Evolutionary conservation across 2,329 filamentous ascomycete genomes (phyloP).

Genomic region (Alternaria arborescens): DNA sequence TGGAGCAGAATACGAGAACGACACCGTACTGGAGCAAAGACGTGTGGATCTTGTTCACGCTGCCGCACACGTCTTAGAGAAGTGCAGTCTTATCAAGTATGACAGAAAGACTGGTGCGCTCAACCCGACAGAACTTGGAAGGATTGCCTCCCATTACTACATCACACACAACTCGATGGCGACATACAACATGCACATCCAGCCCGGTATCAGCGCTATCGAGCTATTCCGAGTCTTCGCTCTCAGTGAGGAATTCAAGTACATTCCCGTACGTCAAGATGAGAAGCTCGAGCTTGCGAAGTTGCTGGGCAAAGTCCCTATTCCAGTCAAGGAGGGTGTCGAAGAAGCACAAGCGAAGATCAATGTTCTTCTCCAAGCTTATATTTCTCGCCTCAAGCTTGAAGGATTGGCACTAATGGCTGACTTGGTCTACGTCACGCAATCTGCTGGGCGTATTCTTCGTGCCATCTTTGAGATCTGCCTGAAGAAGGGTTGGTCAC

Average conservation of each 20-base stretch:
- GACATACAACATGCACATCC: constrained; percentile 94
- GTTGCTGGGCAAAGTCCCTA: constrained; percentile 85
- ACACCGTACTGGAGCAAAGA: constrained; percentile 91
- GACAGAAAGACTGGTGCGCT: constrained; percentile 91
- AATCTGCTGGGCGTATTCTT: constrained; percentile 94
- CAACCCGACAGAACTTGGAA: constrained; percentile 90
- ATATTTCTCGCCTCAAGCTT: constrained; percentile 92
- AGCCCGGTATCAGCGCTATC: constrained; percentile 90
- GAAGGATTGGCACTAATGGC: constrained; percentile 97
- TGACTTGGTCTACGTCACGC: constrained; percentile 97
- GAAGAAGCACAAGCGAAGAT: constrained; percentile 98
- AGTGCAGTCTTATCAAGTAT: constrained; percentile 89
- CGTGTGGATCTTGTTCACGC: constrained; percentile 97
- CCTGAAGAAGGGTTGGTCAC: constrained; percentile 96
- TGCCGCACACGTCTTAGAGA: constrained; percentile 85
- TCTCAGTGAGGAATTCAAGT: constrained; percentile 97
- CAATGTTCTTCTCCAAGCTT: constrained; percentile 95
- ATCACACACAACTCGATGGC: constrained; percentile 96
- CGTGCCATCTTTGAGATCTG: constrained; percentile 96
- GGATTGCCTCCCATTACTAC: constrained; percentile 98
- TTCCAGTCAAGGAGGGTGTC: constrained; percentile 96
- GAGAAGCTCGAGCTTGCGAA: constrained; percentile 97
- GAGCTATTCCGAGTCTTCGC: constrained; percentile 97
- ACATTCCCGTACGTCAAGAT: constrained; percentile 95
- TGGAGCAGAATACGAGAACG: constrained; percentile 92